Evolutionary conservation across 2,329 filamentous ascomycete species (phyloP), one percentile per base, ranked within the genome.

Genomic region (Tympanopsis confertula): DNA sequence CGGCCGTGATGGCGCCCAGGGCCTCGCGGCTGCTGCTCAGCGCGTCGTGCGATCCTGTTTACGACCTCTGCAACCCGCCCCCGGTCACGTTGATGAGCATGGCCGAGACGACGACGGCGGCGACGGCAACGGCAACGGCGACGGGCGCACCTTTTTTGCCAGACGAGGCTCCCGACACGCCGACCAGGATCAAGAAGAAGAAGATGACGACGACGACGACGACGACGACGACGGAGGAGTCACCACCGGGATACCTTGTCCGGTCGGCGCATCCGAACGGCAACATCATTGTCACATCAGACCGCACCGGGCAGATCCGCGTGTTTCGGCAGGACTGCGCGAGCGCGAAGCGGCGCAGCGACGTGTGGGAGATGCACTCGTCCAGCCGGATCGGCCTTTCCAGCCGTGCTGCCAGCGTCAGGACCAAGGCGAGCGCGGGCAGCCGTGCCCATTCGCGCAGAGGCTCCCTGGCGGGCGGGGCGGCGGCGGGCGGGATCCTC

Each of bases 251-350:
- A 0, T 94, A 93, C 50, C 59, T 88, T 24, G 71, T 85, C 10
- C 78, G 87, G 13, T 82, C 79, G 5, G 71, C 71, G 13, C 91
- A 98, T 53, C 63, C 67, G 13, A 78, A 80, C 42, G 91, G 91
- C 19, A 86, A 94, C 49, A 95, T 98, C 44, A 80, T 98, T 39
- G 75, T 96, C 36, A 94, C 89, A 0, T 85, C 88, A 2, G 89
- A 95, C 54, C 86, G 86, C 49, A 78, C 77, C 1, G 91, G 91
- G 24, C 74, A 78, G 19, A 91, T 98, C 61, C 95, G 95, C 54
- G 82, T 96, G 1, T 95, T 95, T 53, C 76, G 91, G 15, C 89
- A 96, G 57, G 91, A 98, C 54, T 95, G 89, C 53, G 91, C 89
- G 0, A 86, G 74, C 48, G 59, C 69, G 36, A 94, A 94, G 58